A percentile compares a stretch with the other conserved stretches of the same genome.
phyloP scores from a whole-genome alignment of 208 protist species.

The Strigomonas galati region DNA sequence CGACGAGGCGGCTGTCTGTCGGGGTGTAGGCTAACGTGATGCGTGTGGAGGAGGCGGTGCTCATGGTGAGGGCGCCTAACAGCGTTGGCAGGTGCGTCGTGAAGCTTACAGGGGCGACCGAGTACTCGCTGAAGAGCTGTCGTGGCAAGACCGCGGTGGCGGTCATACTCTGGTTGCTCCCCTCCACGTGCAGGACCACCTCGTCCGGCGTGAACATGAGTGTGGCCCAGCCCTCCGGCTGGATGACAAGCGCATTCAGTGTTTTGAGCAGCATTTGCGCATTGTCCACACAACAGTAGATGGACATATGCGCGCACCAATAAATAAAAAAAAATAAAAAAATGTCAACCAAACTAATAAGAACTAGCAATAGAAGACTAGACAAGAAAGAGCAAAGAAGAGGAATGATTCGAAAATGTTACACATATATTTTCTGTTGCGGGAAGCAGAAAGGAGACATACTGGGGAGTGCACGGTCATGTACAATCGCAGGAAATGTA shows the following conservation, averaged over 20 bases:
- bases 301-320: conserved; percentile 42
- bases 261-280: conserved; percentile 56
- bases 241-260: conserved; percentile 41
- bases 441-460: background rate
- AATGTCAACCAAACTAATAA: conserved; percentile 5
- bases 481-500: too few species aligned
- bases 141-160: conserved; percentile 69
- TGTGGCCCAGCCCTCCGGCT: conserved; percentile 63
- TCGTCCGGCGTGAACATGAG: conserved; percentile 55
- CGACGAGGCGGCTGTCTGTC: conserved; percentile 49
- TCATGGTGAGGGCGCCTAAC: conserved; percentile 68
- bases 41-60: conserved; percentile 17
- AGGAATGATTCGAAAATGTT: background rate
- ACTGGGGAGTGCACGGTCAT: too few species aligned
- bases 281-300: conserved; percentile 61
- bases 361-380: too few species aligned
- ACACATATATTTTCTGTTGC: background rate
- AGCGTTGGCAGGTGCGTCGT: conserved; percentile 60
- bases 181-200: conserved; percentile 70
- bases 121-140: conserved; percentile 73
- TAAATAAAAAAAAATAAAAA: background rate
- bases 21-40: conserved; percentile 50
- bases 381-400: conserved; percentile 2
- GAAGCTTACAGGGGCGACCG: conserved; percentile 43
- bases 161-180: conserved; percentile 62